phyloP scores from a whole-genome alignment of 192 early-diverging fungal species.

The Coemansia sp. region DNA sequence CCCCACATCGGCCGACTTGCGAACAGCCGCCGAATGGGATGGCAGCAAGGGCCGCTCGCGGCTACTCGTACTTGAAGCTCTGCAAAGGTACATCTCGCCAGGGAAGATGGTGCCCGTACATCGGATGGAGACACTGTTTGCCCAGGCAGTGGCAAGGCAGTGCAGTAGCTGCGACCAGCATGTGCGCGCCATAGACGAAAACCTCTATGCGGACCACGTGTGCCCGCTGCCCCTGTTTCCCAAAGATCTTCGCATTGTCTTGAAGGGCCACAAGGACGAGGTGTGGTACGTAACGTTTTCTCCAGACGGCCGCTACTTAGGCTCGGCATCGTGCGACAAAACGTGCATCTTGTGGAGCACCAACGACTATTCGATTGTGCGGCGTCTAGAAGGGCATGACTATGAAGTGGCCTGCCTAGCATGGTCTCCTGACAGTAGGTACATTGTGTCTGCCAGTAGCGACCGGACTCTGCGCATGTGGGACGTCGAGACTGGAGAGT shows the following conservation, averaged over 20 bases:
- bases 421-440: conserved; percentile 85
- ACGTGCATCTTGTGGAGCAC: conserved; percentile 87
- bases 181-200: conserved; percentile 12
- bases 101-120: conserved; percentile 83
- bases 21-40: conserved; percentile 71
- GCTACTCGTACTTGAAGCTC: conserved; percentile 29
- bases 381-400: conserved; percentile 58
- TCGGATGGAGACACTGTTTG: conserved; percentile 78
- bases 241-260: conserved; percentile 44
- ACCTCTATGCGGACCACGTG: conserved; percentile 47
- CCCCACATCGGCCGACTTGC: conserved; percentile 60
- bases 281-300: conserved; percentile 97
- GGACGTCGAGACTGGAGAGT: conserved; percentile 70
- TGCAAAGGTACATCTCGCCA: conserved; percentile 69
- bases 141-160: conserved; percentile 77
- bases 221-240: conserved; percentile 42
- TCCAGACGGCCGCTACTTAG: conserved; percentile 79
- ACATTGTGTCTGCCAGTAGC: conserved; percentile 74
- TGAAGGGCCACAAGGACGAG: conserved; percentile 83
- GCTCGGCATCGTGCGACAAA: conserved; percentile 87
- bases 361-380: conserved; percentile 48
- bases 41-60: conserved; percentile 61
- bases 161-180: conserved; percentile 82
- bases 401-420: conserved; percentile 77
- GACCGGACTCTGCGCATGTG: conserved; percentile 81